phyloP scores from a whole-genome alignment of 2,329 filamentous ascomycete genomes.

The Penicillium sp. region DNA sequence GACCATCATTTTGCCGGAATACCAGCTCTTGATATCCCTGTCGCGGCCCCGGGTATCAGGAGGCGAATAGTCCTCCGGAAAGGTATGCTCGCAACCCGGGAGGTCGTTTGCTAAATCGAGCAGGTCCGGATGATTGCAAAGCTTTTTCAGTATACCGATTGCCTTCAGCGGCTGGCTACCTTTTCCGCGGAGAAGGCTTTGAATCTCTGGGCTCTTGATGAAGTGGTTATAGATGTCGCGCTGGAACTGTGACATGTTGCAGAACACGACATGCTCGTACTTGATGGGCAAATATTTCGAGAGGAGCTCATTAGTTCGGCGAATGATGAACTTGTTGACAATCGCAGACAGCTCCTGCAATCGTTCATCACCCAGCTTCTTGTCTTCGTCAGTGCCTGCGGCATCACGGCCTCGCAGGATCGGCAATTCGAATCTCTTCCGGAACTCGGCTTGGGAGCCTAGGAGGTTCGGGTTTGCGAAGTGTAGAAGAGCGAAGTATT shows the following conservation, averaged over 20 bases:
- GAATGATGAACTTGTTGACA: conserved; percentile 98
- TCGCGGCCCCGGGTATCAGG: conserved; percentile 85
- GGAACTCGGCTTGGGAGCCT: conserved; percentile 83
- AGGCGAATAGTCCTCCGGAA: conserved; percentile 81
- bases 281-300: conserved; percentile 98
- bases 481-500: conserved; percentile 93
- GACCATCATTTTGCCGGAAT: conserved; percentile 97
- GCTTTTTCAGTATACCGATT: conserved; percentile 93
- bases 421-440: conserved; percentile 88
- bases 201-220: conserved; percentile 91
- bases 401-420: conserved; percentile 90
- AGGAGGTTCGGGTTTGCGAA: conserved; percentile 94
- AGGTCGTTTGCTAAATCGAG: conserved; percentile 78
- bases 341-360: conserved; percentile 73
- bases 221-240: conserved; percentile 94
- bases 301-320: conserved; percentile 93
- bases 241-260: conserved; percentile 89
- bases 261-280: conserved; percentile 99
- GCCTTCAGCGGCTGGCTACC: conserved; percentile 94
- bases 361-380: conserved; percentile 77
- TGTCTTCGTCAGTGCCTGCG: conserved; percentile 76
- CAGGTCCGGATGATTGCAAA: conserved; percentile 96
- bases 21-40: conserved; percentile 89
- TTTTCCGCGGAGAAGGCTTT: conserved; percentile 84
- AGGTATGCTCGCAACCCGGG: conserved; percentile 76